Percentiles rank a stretch among this genome's conserved stretches.
Conservation (phyloP, 169 alveolate genomes). For the Cryptosporidium sp. region DNA sequence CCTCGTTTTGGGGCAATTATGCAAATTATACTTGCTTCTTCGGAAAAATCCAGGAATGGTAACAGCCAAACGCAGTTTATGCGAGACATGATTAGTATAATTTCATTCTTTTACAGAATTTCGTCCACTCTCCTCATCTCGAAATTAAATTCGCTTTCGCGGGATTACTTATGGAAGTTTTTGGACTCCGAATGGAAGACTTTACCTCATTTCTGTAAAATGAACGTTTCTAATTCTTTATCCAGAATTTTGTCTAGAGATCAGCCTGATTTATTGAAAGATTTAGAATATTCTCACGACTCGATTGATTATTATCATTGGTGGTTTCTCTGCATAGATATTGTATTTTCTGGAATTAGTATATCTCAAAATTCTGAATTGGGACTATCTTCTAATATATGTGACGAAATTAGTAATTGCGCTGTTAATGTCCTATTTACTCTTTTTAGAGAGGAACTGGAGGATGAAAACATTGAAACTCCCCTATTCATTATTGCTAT, state of each 20-base stretch:
- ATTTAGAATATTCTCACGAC: not conserved
- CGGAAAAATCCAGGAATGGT: not conserved
- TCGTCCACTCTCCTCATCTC: constrained; percentile 33
- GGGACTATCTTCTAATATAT: constrained; percentile 2
- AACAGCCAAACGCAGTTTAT: constrained; percentile 35
- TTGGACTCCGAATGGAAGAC: constrained; percentile 24
- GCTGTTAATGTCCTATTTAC: constrained; percentile 16
- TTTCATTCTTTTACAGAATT: constrained; percentile 40
- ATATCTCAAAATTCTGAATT: constrained; percentile 7
- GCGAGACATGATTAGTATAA: constrained; percentile 34
- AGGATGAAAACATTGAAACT: not conserved
- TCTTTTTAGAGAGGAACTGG: constrained; percentile 28
- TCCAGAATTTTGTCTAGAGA: not conserved
- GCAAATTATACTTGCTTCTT: constrained; percentile 36
- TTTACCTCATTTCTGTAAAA: constrained; percentile 32
- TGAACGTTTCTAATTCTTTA: constrained; percentile 4
- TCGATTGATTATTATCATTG: constrained; percentile 61
- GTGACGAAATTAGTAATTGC: not conserved
- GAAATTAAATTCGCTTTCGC: not conserved
- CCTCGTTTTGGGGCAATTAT: constrained; percentile 31
- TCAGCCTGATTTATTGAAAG: not conserved
- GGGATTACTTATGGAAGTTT: constrained; percentile 27
- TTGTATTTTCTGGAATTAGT: constrained; percentile 56
- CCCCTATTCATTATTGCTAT: constrained; percentile 32
- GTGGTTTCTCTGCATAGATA: constrained; percentile 72